Evolutionary conservation across 306 rosid species (phyloP).

Genomic region (Acacia melanoxylon): DNA sequence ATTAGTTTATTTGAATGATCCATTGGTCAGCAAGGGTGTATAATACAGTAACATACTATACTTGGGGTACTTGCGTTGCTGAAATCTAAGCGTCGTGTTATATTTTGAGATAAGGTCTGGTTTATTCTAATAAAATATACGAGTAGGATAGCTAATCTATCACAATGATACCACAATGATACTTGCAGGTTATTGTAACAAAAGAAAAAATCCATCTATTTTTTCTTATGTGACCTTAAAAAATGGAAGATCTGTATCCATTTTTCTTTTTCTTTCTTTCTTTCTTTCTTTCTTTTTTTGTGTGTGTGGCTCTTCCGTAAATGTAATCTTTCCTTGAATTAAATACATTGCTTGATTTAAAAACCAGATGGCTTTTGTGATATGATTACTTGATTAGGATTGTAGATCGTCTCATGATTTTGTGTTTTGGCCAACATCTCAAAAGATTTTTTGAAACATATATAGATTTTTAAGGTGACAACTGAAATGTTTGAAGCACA

Average conservation of each 20-base stretch:
- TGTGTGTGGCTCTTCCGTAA: too few relatives aligned
- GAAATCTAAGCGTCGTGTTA: not conserved
- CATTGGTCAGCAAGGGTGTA: not conserved
- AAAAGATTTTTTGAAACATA: not conserved
- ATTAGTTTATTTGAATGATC: constrained; percentile 9
- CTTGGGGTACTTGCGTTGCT: constrained; percentile 11
- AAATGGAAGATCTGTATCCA: too few relatives aligned
- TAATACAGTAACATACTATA: not conserved
- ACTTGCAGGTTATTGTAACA: not conserved
- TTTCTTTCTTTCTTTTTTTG: too few relatives aligned
- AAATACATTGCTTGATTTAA: too few relatives aligned
- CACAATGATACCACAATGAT: not conserved
- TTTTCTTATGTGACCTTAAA: not conserved
- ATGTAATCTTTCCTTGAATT: too few relatives aligned
- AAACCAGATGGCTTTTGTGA: too few relatives aligned
- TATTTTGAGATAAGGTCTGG: not conserved
- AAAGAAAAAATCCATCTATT: not conserved
- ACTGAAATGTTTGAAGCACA: not conserved
- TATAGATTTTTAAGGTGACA: not conserved
- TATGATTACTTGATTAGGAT: not conserved
- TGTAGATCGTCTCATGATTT: not conserved
- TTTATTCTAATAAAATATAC: not conserved
- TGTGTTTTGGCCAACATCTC: not conserved
- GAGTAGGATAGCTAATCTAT: not conserved
- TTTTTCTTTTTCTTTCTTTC: too few relatives aligned